A percentile compares a stretch with the other conserved stretches of the same genome.
phyloP scores from a whole-genome alignment of 2,329 filamentous ascomycete genomes.

The Stachybotrys chartarum region DNA sequence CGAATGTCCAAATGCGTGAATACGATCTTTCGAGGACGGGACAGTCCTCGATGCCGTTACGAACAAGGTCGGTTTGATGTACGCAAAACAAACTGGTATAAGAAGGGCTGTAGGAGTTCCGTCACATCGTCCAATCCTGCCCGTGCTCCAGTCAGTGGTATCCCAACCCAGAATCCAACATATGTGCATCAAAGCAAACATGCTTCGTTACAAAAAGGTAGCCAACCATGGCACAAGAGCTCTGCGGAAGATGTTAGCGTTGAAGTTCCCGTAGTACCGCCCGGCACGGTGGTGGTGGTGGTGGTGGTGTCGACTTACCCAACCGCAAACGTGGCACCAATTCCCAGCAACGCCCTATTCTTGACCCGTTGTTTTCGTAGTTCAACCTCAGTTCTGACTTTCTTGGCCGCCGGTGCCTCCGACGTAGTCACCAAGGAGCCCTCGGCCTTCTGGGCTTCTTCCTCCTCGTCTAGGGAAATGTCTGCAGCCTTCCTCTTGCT shows the following conservation, averaged over 20 bases:
- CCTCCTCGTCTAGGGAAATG: conserved; percentile 57
- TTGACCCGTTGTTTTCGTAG: conserved; percentile 80
- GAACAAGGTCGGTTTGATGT: background rate
- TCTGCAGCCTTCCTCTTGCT: conserved; percentile 71
- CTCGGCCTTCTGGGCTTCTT: conserved; percentile 24
- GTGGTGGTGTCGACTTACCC: conserved; percentile 58
- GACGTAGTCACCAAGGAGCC: conserved; percentile 25
- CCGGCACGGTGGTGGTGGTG: conserved; percentile 2
- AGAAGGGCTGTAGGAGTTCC: background rate
- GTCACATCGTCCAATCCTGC: background rate
- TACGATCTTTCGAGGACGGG: background rate
- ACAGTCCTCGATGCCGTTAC: background rate
- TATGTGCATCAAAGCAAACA: background rate
- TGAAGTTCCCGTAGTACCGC: background rate
- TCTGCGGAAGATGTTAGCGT: conserved; percentile 17
- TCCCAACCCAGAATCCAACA: background rate
- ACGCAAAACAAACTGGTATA: background rate
- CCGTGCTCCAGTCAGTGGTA: background rate
- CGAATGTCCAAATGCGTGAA: background rate
- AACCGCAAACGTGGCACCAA: conserved; percentile 79
- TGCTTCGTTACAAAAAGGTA: conserved; percentile 35
- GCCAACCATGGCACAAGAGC: conserved; percentile 45
- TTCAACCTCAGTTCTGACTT: conserved; percentile 72
- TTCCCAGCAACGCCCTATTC: conserved; percentile 76
- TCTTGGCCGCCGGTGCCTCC: conserved; percentile 57